A percentile compares a stretch with the other conserved stretches of the same genome.
Conservation (phyloP, 2,329 filamentous ascomycete genomes). For the Fusarium tjaetaba region DNA sequence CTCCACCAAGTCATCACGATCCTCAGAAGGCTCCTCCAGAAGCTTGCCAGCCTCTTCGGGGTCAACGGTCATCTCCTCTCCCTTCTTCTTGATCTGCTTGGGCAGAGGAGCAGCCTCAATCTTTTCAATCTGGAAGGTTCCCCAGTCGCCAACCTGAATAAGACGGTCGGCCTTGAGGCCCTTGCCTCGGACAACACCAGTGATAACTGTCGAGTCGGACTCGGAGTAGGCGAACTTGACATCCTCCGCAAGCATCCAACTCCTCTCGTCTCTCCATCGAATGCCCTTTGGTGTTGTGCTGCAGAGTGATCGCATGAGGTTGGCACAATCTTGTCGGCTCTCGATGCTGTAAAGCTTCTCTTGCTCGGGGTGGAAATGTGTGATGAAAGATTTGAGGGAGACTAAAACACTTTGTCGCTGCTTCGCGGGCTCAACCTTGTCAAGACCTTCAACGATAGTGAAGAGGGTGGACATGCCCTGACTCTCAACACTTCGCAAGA, state of each 20-base stretch:
- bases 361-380: slow-evolving; percentile 91
- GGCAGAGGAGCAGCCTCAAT: slow-evolving; percentile 80
- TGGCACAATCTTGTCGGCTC: slow-evolving; percentile 88
- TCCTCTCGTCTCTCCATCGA: slow-evolving; percentile 93
- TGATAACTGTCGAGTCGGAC: slow-evolving; percentile 75
- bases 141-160: slow-evolving; percentile 93
- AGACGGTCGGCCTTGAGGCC: slow-evolving; percentile 90
- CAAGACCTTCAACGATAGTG: slow-evolving; percentile 82
- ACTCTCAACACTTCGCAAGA: slow-evolving; percentile 87
- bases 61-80: slow-evolving; percentile 77
- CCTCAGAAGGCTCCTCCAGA: slow-evolving; percentile 77
- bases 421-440: slow-evolving; percentile 82
- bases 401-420: slow-evolving; percentile 78
- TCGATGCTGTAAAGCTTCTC: slow-evolving; percentile 93
- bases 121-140: slow-evolving; percentile 90
- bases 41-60: slow-evolving; percentile 68
- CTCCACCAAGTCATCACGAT: slow-evolving; percentile 83
- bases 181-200: slow-evolving; percentile 86
- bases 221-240: slow-evolving; percentile 74
- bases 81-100: slow-evolving; percentile 67
- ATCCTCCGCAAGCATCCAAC: slow-evolving; percentile 93
- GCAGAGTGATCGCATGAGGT: slow-evolving; percentile 90
- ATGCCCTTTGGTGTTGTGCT: slow-evolving; percentile 92
- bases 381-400: slow-evolving; percentile 91
- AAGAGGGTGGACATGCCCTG: slow-evolving; percentile 96